phyloP scores from a whole-genome alignment of 768 basidiomycete species.

The Mycena alexandri region DNA sequence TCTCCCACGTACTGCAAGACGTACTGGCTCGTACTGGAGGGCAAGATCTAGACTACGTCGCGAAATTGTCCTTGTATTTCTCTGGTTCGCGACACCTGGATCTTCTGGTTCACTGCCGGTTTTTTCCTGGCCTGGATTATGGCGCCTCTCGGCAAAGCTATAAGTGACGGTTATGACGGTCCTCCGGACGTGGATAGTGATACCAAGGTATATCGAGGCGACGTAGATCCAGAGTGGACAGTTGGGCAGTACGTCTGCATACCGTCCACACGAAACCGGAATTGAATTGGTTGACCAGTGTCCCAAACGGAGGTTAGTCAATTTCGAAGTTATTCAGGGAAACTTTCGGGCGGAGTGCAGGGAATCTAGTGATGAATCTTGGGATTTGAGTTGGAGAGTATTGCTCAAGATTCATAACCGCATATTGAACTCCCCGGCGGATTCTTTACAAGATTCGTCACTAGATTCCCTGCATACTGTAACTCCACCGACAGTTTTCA shows the following conservation, averaged over 20 bases:
- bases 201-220: conserved; percentile 49
- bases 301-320: conserved; percentile 65
- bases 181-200: conserved; percentile 10
- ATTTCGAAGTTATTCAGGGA: not conserved
- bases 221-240: conserved; percentile 61
- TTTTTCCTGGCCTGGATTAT: conserved; percentile 29
- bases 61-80: no score
- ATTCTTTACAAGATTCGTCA: no score
- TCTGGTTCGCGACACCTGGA: not conserved
- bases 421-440: no score
- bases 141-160: conserved; percentile 57
- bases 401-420: no score
- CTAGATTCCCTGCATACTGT: no score
- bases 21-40: no score
- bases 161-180: conserved; percentile 40
- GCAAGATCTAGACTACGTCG: no score
- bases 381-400: no score
- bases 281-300: conserved; percentile 46
- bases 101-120: not conserved
- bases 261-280: not conserved
- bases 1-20: no score
- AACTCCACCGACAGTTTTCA: no score
- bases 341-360: no score
- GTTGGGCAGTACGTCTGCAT: conserved; percentile 56
- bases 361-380: no score